Evolutionary conservation across 352 stramenopile genomes (phyloP), one percentile per base, ranked within the genome.

Genomic region (Globisporangium nodosum): DNA sequence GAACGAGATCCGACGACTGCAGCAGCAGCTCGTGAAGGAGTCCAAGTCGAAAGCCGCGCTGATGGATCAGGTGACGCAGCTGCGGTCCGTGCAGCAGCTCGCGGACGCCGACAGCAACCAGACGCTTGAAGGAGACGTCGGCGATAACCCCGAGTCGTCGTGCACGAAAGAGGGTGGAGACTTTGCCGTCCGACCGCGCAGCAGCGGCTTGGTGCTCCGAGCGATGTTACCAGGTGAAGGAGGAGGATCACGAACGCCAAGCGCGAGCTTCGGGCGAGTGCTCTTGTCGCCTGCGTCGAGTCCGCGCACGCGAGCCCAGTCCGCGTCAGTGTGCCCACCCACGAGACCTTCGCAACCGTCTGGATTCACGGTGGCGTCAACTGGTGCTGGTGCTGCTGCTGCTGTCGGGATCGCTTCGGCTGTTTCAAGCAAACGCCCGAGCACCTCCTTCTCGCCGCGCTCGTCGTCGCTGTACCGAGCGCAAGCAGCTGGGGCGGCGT

Each of bases 1-100:
- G 54, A 85, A 80, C 31, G 78, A 90, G 58, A 87, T 92, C 54
- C 71, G 71, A 46, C 76, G 82, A 3, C 50, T 92, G 20, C 76
- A 87, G 55, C 67, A 78, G 54, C 79, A 92, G 55, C 62, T 92
- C 13, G 55, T 65, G 1, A 71, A 68, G 12, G 82, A 92, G 58
- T 74, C 58, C 9, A 74, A 69, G 18, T 51, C 71, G 15, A 90
- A 88, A 47, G 55, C 60, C 11, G 42, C 59, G 11, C 73, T 87
- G 1, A 70, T 78, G 47, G 66, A 81, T 5, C 72, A 87, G 49
- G 54, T 90, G 9, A 68, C 68, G 1, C 60, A 80, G 31, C 50
- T 81, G 5, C 53, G 55, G 16, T 20, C 30, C 16, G 30, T 42
- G n/a, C 37, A 40, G 20, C 40, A 37, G 16, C 24, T n/a, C 9